Conservation (phyloP, 768 basidiomycete species). For the Lepiota venenata region DNA sequence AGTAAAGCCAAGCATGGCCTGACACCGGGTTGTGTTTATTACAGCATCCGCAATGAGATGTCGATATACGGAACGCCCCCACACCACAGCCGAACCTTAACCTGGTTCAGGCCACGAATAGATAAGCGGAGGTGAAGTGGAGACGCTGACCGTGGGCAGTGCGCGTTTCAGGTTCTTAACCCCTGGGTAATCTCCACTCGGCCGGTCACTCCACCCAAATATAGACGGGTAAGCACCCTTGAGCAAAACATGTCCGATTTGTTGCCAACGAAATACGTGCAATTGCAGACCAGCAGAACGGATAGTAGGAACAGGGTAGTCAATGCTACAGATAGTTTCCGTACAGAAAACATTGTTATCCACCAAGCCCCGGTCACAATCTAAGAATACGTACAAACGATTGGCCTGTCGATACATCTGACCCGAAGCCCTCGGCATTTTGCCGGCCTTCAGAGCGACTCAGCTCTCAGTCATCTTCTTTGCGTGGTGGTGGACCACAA, state of each 20-base stretch:
- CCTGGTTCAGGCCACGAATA: slow-evolving; percentile 1
- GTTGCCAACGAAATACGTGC: background rate
- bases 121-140: background rate
- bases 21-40: slow-evolving; percentile 9
- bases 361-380: slow-evolving; percentile 1
- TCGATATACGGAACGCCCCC: background rate
- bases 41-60: background rate
- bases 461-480: slow-evolving; percentile 67
- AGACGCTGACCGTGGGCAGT: background rate
- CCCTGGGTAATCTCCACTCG: background rate
- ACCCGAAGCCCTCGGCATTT: background rate
- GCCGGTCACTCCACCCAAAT: background rate
- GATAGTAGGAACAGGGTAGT: background rate
- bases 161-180: slow-evolving; percentile 1
- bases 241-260: background rate
- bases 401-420: background rate
- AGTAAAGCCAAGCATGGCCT: background rate
- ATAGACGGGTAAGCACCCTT: background rate
- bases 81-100: background rate
- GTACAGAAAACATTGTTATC: slow-evolving; percentile 4
- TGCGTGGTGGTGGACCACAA: slow-evolving; percentile 87
- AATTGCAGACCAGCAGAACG: background rate
- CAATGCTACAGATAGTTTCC: background rate
- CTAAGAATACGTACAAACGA: slow-evolving; percentile 8
- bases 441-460: slow-evolving; percentile 1